A percentile compares a stretch with the other conserved stretches of the same genome.
Evolutionary conservation across 2,329 filamentous ascomycete species (phyloP).

Genomic region (Colletotrichum sp.): DNA sequence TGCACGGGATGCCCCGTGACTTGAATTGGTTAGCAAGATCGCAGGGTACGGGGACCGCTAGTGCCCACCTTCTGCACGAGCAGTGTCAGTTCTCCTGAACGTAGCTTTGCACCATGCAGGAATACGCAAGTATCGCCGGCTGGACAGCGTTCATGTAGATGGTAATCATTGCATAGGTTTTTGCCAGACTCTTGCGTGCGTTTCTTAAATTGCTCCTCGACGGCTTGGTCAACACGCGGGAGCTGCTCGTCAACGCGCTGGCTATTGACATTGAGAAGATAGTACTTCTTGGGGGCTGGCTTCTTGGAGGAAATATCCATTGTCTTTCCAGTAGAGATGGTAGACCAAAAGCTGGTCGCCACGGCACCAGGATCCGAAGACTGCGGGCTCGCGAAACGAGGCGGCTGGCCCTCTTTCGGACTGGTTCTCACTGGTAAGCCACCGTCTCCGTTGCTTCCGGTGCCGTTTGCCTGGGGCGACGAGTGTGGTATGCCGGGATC

Average conservation of each 20-base stretch:
- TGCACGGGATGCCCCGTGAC: slow-evolving; percentile 13
- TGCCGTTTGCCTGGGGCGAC: neutral
- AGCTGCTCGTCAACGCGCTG: slow-evolving; percentile 33
- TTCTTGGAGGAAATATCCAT: neutral
- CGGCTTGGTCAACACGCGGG: slow-evolving; percentile 20
- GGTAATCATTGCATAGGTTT: slow-evolving; percentile 24
- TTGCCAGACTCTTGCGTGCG: neutral
- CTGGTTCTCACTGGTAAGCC: neutral
- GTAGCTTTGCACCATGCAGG: neutral
- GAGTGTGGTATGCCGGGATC: neutral
- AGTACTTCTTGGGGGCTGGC: slow-evolving; percentile 14
- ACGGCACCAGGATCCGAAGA: neutral
- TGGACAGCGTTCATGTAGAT: slow-evolving; percentile 18
- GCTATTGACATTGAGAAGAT: slow-evolving; percentile 29
- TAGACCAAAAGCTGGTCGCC: neutral
- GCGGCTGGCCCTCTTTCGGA: neutral
- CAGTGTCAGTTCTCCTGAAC: neutral
- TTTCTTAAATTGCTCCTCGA: slow-evolving; percentile 18
- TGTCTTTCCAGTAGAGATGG: neutral
- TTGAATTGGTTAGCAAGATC: neutral
- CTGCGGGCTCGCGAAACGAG: neutral
- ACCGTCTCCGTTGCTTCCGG: neutral
- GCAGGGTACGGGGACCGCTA: neutral
- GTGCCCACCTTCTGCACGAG: neutral
- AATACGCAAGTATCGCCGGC: neutral